A percentile compares a stretch with the other conserved stretches of the same genome.
Conservation (phyloP, 2,329 filamentous ascomycete genomes). For the Ophiostoma perfectum region DNA sequence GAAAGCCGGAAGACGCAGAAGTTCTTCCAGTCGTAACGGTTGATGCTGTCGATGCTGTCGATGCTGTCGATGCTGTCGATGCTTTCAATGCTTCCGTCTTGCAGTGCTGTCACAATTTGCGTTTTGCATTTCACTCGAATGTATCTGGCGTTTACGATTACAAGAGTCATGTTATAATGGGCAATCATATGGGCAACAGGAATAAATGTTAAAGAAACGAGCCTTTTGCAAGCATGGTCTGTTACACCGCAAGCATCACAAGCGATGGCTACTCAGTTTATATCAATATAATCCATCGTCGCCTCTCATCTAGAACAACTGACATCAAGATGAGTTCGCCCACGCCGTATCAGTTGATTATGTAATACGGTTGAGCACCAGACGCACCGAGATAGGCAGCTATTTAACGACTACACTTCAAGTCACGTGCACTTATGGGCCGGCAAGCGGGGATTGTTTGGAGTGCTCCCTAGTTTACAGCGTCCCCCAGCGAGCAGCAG, state of each 20-base stretch:
- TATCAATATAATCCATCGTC: too few relatives aligned
- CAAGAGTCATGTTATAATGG: neutral
- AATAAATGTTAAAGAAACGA: neutral
- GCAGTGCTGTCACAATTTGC: neutral
- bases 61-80: too few relatives aligned
- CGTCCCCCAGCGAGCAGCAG: neutral
- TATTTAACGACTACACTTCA: neutral
- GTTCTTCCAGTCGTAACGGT: constrained; percentile 24
- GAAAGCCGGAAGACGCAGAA: constrained; percentile 33
- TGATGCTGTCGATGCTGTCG: too few relatives aligned
- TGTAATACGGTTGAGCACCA: neutral
- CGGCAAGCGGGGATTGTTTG: neutral
- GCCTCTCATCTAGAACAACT: too few relatives aligned
- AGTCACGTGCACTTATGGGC: neutral
- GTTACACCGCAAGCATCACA: too few relatives aligned
- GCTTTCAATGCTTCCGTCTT: too few relatives aligned
- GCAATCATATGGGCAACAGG: neutral
- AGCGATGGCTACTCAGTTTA: too few relatives aligned
- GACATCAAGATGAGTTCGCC: neutral
- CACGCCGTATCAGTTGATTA: neutral
- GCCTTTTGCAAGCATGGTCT: neutral
- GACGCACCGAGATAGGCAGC: neutral
- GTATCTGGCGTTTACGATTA: neutral
- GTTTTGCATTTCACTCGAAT: neutral
- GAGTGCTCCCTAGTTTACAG: neutral